Conservation (phyloP, 2,329 filamentous ascomycete genomes). For the Calonectria naviculata region DNA sequence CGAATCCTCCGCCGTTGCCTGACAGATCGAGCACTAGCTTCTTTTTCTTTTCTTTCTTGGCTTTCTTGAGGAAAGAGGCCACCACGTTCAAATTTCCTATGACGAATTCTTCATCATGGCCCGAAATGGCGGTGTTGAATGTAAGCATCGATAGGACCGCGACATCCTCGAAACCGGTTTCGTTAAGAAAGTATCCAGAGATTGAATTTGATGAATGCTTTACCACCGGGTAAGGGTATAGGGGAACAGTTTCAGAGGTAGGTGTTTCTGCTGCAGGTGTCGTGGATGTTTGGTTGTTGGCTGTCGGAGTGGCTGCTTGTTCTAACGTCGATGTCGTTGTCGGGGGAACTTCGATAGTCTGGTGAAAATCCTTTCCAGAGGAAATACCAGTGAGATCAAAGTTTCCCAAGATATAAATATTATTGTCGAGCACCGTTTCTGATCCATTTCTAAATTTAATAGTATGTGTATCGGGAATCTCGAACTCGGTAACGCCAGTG, state of each 20-base stretch:
- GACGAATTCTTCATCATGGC: background rate
- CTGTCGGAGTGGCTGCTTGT: too few species aligned
- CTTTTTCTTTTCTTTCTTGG: background rate
- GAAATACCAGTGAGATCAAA: background rate
- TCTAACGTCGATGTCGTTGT: background rate
- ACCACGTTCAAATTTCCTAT: background rate
- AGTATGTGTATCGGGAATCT: background rate
- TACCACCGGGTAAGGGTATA: background rate
- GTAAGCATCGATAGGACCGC: background rate
- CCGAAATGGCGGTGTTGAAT: background rate
- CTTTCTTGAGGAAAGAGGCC: background rate
- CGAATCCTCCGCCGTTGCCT: conserved; percentile 67
- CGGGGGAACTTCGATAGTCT: background rate
- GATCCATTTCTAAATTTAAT: background rate
- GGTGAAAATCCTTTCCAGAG: background rate
- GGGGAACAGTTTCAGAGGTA: background rate
- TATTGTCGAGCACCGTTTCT: conserved; percentile 2
- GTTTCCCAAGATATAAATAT: background rate
- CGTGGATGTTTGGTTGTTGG: background rate
- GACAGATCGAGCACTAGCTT: conserved; percentile 74
- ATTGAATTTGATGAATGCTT: background rate
- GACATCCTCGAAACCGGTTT: background rate
- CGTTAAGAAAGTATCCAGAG: conserved; percentile 10
- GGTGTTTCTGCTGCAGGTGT: background rate
- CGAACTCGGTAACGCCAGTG: background rate